Evolutionary conservation across 352 stramenopile species (phyloP), one percentile per base, ranked within the genome.

Genomic region (Phytopythium montanum): DNA sequence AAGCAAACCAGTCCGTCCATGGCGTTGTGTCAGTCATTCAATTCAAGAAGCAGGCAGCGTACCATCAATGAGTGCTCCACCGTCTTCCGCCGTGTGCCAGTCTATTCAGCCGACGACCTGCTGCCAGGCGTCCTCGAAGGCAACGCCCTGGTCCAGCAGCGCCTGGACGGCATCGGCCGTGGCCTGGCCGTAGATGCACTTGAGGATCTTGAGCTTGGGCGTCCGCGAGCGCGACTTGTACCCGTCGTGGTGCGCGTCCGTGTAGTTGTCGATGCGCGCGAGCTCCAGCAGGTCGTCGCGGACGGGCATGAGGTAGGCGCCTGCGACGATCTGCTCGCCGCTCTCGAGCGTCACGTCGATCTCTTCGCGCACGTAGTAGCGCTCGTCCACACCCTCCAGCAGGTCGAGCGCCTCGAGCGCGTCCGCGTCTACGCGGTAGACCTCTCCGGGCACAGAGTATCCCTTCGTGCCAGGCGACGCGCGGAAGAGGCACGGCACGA

Each of bases 381-480:
- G 71, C 39, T 85, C 72, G 29, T 78, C 76, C 6, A 93, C 81
- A 49, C 73, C 76, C 64, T 95, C 85, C 50, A 95, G 72, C 23
- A 93, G 76, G 33, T 95, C 85, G 18, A 92, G 67, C 39, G 73
- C 77, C 51, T 70, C 55, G 26, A 92, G 59, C 23, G 63, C 67
- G 52, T 83, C 76, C 9, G 64, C 56, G 42, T 92, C 79, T 26
- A 92, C 79, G 46, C 66, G 68, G 60, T 83, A 92, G 56, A 92
- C 51, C 59, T 92, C 82, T 4, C 78, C 80, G 23, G 75, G 69
- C 23, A 87, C 71, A 23, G 66, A 55, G 62, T 84, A 83, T 33
- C 73, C 73, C 33, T 80, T 64, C 8, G 21, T 36, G 1, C 45
- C 38, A 4, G 62, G 45, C 44, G 60, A 61, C 7, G 73, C 57